These are phyloP conservation scores for Rhynchosporium agropyri DNA, from an alignment of 2,329 filamentous ascomycete species.

Conservation along the genomic window DNA sequence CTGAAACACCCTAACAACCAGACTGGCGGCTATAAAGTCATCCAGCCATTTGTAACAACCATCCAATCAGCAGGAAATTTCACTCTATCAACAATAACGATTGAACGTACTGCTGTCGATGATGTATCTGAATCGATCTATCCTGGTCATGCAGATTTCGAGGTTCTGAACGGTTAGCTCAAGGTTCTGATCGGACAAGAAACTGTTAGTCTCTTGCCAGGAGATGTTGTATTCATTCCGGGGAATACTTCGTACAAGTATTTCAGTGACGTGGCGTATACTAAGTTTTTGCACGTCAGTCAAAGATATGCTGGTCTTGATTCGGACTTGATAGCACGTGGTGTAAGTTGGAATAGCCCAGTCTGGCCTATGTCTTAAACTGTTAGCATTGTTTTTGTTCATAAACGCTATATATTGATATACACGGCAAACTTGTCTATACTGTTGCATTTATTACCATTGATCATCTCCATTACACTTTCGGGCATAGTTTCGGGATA, in stretches of 20 bases:
- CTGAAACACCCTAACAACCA: conserved; percentile 48
- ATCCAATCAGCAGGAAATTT: conserved; percentile 47
- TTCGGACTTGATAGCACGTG: conserved; percentile 27
- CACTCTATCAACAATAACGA: conserved; percentile 48
- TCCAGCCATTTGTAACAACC: conserved; percentile 49
- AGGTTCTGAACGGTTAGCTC: conserved; percentile 46
- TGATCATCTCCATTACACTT: not conserved
- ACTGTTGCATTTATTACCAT: not conserved
- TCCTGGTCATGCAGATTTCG: conserved; percentile 44
- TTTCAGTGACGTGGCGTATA: conserved; percentile 39
- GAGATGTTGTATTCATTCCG: conserved; percentile 47
- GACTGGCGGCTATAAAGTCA: conserved; percentile 46
- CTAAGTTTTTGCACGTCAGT: conserved; percentile 30
- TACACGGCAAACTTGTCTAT: not conserved
- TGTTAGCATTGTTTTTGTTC: too few relatives aligned
- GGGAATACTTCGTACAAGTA: conserved; percentile 42
- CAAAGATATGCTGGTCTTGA: conserved; percentile 29
- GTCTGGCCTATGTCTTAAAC: conserved; percentile 28
- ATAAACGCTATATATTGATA: not conserved
- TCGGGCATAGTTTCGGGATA: too few relatives aligned
- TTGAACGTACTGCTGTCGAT: conserved; percentile 37
- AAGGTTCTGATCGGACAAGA: conserved; percentile 43
- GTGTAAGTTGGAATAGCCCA: conserved; percentile 26
- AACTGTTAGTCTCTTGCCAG: conserved; percentile 39
- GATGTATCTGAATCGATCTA: conserved; percentile 37